These are phyloP conservation scores for Yarrowia osloensis DNA, from an alignment of 805 yeast genomes.

Conservation along the genomic window DNA sequence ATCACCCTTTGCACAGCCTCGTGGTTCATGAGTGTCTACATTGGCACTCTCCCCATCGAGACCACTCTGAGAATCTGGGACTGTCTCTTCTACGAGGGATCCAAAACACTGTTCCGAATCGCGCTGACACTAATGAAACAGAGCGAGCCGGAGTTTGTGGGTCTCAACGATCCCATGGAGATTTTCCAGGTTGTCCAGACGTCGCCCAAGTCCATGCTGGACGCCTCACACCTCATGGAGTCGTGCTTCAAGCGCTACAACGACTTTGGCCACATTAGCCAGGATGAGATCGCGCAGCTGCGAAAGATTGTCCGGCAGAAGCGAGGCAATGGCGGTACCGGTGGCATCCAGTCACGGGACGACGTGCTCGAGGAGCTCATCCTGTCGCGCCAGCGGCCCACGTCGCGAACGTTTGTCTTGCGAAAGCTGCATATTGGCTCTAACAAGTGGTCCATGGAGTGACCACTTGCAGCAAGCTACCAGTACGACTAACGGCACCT, in stretches of 20 bases:
- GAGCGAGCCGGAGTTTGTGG: slow-evolving; percentile 63
- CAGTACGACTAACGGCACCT: not conserved
- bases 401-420: slow-evolving; percentile 20
- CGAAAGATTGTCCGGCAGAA: slow-evolving; percentile 69
- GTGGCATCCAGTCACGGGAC: slow-evolving; percentile 17
- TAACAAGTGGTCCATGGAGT: slow-evolving; percentile 31
- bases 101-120: slow-evolving; percentile 79
- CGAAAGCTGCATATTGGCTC: slow-evolving; percentile 28
- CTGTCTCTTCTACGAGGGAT: slow-evolving; percentile 87
- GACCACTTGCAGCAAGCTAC: not conserved
- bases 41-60: slow-evolving; percentile 87
- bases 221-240: slow-evolving; percentile 36
- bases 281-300: slow-evolving; percentile 77
- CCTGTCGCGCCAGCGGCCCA: slow-evolving; percentile 27
- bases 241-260: slow-evolving; percentile 36
- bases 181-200: slow-evolving; percentile 84
- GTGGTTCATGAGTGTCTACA: slow-evolving; percentile 98
- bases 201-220: slow-evolving; percentile 65
- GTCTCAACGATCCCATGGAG: slow-evolving; percentile 53
- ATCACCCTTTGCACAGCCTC: slow-evolving; percentile 90
- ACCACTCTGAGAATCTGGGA: slow-evolving; percentile 92
- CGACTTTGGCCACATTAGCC: slow-evolving; percentile 68
- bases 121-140: slow-evolving; percentile 77
- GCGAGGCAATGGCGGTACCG: slow-evolving; percentile 33
- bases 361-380: slow-evolving; percentile 28